These are phyloP conservation scores for Anthostomella pinea DNA, from an alignment of 2,329 filamentous ascomycete genomes.

Conservation along the genomic window DNA sequence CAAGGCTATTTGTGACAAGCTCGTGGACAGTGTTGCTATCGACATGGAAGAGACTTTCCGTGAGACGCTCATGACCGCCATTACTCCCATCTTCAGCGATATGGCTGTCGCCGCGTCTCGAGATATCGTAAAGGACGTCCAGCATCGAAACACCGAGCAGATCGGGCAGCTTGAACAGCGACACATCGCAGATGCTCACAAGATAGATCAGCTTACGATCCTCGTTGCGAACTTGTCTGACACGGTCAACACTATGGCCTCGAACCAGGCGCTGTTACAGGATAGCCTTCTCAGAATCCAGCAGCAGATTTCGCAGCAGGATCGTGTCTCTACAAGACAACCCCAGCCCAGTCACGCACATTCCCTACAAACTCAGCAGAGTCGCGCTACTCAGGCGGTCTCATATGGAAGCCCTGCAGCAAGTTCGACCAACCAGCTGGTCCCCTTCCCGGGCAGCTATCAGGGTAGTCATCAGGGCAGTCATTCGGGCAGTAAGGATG, in stretches of 20 bases:
- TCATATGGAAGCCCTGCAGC: slow-evolving; percentile 29
- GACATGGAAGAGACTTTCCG: slow-evolving; percentile 69
- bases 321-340: slow-evolving; percentile 31
- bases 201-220: slow-evolving; percentile 70
- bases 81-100: slow-evolving; percentile 65
- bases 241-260: slow-evolving; percentile 67
- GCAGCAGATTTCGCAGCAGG: slow-evolving; percentile 42
- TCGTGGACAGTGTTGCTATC: slow-evolving; percentile 63
- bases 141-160: slow-evolving; percentile 56
- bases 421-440: slow-evolving; percentile 35
- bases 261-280: slow-evolving; percentile 67
- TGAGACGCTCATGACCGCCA: slow-evolving; percentile 56
- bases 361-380: slow-evolving; percentile 18
- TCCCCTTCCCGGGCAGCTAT: slow-evolving; percentile 39
- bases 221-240: slow-evolving; percentile 65
- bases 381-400: slow-evolving; percentile 12
- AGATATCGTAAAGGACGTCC: slow-evolving; percentile 65
- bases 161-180: slow-evolving; percentile 48
- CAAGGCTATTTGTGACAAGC: slow-evolving; percentile 68
- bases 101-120: slow-evolving; percentile 65
- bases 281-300: slow-evolving; percentile 59
- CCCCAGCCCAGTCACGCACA: slow-evolving; percentile 13
- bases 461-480: slow-evolving; percentile 38
- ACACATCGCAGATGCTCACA: slow-evolving; percentile 54
- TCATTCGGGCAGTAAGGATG: slow-evolving; percentile 45